Percentiles rank a stretch among this genome's conserved stretches.
Evolutionary conservation across 495 filamentous ascomycete species (phyloP).

Genomic region (Penicillium pulvis): DNA sequence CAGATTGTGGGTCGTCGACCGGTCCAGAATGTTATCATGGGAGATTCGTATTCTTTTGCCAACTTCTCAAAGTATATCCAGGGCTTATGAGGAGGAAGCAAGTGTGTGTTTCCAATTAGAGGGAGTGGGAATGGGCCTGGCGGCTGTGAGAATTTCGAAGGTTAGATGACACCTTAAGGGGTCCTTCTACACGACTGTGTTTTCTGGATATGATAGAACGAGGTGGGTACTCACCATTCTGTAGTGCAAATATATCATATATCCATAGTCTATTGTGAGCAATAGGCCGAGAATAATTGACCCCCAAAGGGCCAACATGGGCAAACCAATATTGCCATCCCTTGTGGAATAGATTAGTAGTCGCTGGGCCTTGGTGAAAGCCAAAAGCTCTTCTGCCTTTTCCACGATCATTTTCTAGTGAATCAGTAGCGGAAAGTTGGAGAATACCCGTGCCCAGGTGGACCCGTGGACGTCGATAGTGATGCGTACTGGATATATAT

Average conservation of each 20-base stretch:
- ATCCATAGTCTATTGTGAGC: conserved; percentile 14
- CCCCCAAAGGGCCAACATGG: background rate
- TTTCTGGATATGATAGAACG: background rate
- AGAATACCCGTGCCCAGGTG: background rate
- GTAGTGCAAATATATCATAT: conserved; percentile 20
- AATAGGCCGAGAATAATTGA: background rate
- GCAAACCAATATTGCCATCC: background rate
- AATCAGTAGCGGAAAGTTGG: background rate
- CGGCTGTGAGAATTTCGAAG: conserved; percentile 33
- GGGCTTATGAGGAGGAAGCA: conserved; percentile 60
- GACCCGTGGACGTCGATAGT: background rate
- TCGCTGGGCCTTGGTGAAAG: conserved; percentile 4
- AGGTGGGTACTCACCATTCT: conserved; percentile 11
- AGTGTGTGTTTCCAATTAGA: conserved; percentile 58
- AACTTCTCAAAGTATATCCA: conserved; percentile 66
- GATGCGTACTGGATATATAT: background rate
- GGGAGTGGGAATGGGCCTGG: conserved; percentile 49
- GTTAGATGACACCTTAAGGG: background rate
- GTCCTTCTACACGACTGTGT: background rate
- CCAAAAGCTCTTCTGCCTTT: conserved; percentile 13
- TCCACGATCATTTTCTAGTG: conserved; percentile 12
- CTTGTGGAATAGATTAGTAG: background rate
- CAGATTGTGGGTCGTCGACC: conserved; percentile 64
- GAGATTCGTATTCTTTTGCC: conserved; percentile 45
- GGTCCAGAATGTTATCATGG: conserved; percentile 60